phyloP scores from a whole-genome alignment of 192 early-diverging fungal genomes.

The Coemansia sp. region DNA sequence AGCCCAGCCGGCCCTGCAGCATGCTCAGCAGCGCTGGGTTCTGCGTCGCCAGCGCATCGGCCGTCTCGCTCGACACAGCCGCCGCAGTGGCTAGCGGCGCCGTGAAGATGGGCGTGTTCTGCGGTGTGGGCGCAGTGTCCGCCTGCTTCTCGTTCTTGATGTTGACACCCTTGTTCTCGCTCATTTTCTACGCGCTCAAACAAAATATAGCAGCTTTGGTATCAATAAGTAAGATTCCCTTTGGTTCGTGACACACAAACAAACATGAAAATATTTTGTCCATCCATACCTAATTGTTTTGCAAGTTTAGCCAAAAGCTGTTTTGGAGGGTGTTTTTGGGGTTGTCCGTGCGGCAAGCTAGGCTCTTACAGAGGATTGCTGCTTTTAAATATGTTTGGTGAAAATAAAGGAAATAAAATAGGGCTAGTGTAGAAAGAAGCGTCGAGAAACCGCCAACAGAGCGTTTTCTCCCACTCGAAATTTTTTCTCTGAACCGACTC shows the following conservation, averaged over 20 bases:
- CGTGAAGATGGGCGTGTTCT: constrained; percentile 63
- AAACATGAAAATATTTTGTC: no score
- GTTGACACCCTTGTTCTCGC: constrained; percentile 53
- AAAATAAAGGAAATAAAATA: neutral
- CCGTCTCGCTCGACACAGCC: constrained; percentile 37
- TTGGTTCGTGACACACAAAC: neutral
- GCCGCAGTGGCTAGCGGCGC: constrained; percentile 46
- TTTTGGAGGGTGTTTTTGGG: no score
- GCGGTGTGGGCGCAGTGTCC: constrained; percentile 58
- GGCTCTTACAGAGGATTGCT: no score
- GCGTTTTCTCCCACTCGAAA: neutral
- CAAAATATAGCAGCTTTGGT: neutral
- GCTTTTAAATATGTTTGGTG: no score
- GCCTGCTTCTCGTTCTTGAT: constrained; percentile 61
- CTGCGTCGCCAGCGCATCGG: constrained; percentile 24
- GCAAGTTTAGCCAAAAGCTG: no score
- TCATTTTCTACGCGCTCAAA: constrained; percentile 1
- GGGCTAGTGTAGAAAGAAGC: neutral
- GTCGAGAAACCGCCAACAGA: neutral
- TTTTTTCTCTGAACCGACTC: constrained; percentile 7
- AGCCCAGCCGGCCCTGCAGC: constrained; percentile 74
- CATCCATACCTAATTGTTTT: no score
- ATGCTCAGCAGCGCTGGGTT: constrained; percentile 71
- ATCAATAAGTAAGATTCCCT: neutral
- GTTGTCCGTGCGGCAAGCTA: no score